Base-by-base conservation (phyloP, 2,329 filamentous ascomycete species). In the Penicillium sp. region DNA sequence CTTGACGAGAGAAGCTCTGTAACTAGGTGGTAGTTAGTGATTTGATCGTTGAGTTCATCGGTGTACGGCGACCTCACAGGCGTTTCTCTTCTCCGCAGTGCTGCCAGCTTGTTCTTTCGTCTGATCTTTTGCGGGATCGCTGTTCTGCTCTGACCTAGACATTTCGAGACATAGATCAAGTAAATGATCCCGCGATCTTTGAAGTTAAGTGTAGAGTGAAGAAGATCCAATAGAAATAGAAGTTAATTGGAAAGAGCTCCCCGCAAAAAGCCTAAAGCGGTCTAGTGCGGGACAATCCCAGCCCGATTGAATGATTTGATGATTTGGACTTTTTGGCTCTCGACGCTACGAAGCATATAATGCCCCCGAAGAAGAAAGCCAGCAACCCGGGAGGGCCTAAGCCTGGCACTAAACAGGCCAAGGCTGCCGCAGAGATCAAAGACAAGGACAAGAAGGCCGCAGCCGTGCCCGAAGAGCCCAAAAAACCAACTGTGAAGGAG, bases 401-500 rank as follows among this genome's bases (percentile, higher is more conserved):
- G 62, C 75, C 73, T 19, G 69, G 73, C 33, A 74, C 73, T 8
- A 76, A 76, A 54, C 69, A 75, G 57, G 74, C 74, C 50, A 77
- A 78, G 68, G 71, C 72, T 39, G 70, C 73, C 33, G 71, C 72
- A 16, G 72, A 75, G 59, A 65, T 65, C 59, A 62, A 69, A 63
- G 69, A 55, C 42, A 67, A 69, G 64, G 69, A 55, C 42, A 67
- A 69, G 64, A 75, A 69, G 60, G 70, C 62, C 58, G 62, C 61
- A 54, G 68, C 72, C n/a, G 74, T 60, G 55, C 68, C 72, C 16
- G 75, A 77, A 39, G 74, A 77, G 60, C 80, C 79, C n/a, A 86
- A 85, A 72, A 85, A 83, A 65, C 84, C 85, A 42, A 81, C 85
- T 49, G 84, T 83, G 23, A 79, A 84, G 75, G 91, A 96, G 66